These are phyloP conservation scores for Rutidosis leptorrhynchoides DNA, from an alignment of 129 eudicot genomes.

Conservation along the genomic window DNA sequence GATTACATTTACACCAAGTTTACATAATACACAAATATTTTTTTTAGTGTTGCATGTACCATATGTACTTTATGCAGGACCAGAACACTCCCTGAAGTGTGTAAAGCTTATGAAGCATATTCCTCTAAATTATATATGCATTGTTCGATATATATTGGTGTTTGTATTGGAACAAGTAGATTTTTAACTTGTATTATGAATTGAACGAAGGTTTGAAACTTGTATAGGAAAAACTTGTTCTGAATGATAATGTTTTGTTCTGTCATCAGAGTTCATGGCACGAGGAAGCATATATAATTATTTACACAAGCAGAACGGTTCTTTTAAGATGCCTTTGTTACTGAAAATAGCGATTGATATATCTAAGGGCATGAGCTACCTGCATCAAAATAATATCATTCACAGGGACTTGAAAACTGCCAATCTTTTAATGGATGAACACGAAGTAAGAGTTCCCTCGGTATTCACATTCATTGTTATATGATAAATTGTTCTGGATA, in stretches of 20 bases:
- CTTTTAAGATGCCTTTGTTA: slow-evolving; percentile 57
- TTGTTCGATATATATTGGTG: background rate
- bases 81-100: background rate
- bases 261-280: slow-evolving; percentile 68
- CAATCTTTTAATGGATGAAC: slow-evolving; percentile 78
- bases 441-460: slow-evolving; percentile 50
- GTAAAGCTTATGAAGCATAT: background rate
- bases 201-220: background rate
- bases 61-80: background rate
- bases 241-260: slow-evolving; percentile 15
- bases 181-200: background rate
- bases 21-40: too few relatives aligned
- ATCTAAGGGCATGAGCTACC: slow-evolving; percentile 72
- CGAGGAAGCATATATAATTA: slow-evolving; percentile 63
- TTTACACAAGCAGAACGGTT: slow-evolving; percentile 62
- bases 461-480: background rate
- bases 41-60: too few relatives aligned
- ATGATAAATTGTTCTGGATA: background rate
- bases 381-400: slow-evolving; percentile 69
- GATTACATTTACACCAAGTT: slow-evolving; percentile 11
- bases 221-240: slow-evolving; percentile 3
- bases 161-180: background rate
- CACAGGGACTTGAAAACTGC: slow-evolving; percentile 86
- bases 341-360: slow-evolving; percentile 74
- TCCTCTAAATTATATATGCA: background rate